Conservation (phyloP, 495 filamentous ascomycete genomes). For the Penicillium maclennaniae region DNA sequence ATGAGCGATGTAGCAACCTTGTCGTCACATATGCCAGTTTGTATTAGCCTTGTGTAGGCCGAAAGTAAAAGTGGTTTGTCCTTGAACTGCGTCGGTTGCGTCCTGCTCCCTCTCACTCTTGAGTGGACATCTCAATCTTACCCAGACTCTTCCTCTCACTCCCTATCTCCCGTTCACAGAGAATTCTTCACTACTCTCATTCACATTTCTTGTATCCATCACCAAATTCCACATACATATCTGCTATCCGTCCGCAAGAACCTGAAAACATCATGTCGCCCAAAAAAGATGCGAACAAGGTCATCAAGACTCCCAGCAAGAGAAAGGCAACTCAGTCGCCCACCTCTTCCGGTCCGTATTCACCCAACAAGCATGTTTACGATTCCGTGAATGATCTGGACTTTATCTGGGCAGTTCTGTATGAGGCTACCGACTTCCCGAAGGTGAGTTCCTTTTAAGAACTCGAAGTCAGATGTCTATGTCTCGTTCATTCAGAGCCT, state of each 20-base stretch:
- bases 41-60: too few relatives aligned
- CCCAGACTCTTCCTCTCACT: background rate
- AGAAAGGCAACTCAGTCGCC: background rate
- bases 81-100: background rate
- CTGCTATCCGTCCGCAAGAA: background rate
- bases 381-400: background rate
- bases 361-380: background rate
- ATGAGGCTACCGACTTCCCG: too few relatives aligned
- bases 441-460: too few relatives aligned
- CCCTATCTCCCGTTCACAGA: background rate
- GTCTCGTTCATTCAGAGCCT: too few relatives aligned
- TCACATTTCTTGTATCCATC: background rate
- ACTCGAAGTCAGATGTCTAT: too few relatives aligned
- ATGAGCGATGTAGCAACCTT: too few relatives aligned
- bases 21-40: too few relatives aligned
- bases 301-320: background rate
- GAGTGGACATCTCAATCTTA: too few relatives aligned
- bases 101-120: background rate
- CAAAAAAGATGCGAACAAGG: background rate
- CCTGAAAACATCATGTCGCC: background rate
- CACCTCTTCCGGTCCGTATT: background rate
- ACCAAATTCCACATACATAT: background rate
- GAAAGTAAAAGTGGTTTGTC: background rate
- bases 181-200: background rate
- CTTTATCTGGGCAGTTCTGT: background rate